Conservation (phyloP, 2,329 filamentous ascomycete genomes). For the Pseudogymnoascus sp. region DNA sequence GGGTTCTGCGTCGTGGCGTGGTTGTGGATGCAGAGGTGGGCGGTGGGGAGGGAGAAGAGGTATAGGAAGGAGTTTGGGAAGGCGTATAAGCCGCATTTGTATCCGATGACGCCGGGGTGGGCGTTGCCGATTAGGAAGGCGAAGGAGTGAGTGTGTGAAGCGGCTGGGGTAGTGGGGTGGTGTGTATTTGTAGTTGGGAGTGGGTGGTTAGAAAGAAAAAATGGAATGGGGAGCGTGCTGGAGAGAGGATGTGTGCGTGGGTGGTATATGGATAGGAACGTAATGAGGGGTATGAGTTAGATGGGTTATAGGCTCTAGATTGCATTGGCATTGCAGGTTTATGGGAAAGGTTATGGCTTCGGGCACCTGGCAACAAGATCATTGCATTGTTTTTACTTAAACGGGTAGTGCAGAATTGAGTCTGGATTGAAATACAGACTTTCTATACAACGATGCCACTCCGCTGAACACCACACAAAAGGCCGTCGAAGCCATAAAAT, state of each 20-base stretch:
- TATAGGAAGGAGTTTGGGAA: conserved; percentile 87
- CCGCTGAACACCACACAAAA: neutral
- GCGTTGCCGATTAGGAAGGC: neutral
- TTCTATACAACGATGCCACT: neutral
- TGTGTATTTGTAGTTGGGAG: neutral
- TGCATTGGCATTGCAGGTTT: neutral
- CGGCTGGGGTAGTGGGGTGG: neutral
- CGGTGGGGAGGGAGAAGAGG: conserved; percentile 79
- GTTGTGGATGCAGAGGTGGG: conserved; percentile 80
- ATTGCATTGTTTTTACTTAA: neutral
- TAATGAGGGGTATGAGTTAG: conserved; percentile 7
- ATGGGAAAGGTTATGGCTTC: neutral
- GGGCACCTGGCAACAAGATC: neutral
- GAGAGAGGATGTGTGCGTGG: neutral
- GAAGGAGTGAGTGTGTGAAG: neutral
- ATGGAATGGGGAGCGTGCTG: neutral
- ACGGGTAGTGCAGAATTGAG: neutral
- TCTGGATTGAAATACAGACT: neutral
- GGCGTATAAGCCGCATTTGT: conserved; percentile 59
- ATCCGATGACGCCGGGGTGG: conserved; percentile 3
- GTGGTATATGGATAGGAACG: neutral
- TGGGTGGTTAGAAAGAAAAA: neutral
- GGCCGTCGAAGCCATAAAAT: neutral
- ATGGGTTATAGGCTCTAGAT: neutral
- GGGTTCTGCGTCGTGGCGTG: conserved; percentile 68